Base-by-base conservation (phyloP, 2,329 filamentous ascomycete genomes). In the Colletotrichum salicis region DNA sequence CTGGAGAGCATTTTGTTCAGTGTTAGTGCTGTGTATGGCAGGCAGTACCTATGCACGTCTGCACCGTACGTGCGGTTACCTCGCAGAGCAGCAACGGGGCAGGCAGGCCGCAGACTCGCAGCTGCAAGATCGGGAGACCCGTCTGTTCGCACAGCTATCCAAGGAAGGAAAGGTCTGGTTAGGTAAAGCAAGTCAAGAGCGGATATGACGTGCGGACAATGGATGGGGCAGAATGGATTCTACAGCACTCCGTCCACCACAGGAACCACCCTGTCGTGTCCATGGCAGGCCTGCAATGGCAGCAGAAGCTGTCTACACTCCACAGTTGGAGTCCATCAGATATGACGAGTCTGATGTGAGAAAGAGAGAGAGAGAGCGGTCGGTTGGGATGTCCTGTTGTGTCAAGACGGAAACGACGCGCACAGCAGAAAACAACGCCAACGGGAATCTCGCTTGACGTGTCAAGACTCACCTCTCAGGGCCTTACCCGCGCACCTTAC, bases 101-200 rank as follows among this genome's bases (percentile, higher is more conserved):
- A 37, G 35, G 12, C 37, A 41, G 37, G 37, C 37, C 13, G 37
- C 37, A 41, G 37, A 41, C 37, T 29, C 5, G 37, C 37, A n/a
- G 27, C 35, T 12, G 35, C 59, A 24, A 37, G 59, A 37, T 51
- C n/a, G 59, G 37, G 59, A 48, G 10, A 12, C 19, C 54, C 13
- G 60, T 52, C 59, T 64, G 59, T 69, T 69, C 66, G 66, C 66
- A 69, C 66, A 69, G 66, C 59, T 69, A 51, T 35, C 66, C 37
- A 64, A 57, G 13, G 59, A 63, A 57, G 66, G 66, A 57, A 64
- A 64, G 66, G 60, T 58, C 48, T 31, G 8, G 8, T 41, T 58
- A 15, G 45, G 41, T 31, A 52, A 52, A 52, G 60, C 1, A 33
- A 37, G n/a, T 37, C 35, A 64, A 52, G 52, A 57, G 62, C 66